These are phyloP conservation scores for Thelonectria blattea DNA, from an alignment of 2,329 filamentous ascomycete species.

Conservation along the genomic window DNA sequence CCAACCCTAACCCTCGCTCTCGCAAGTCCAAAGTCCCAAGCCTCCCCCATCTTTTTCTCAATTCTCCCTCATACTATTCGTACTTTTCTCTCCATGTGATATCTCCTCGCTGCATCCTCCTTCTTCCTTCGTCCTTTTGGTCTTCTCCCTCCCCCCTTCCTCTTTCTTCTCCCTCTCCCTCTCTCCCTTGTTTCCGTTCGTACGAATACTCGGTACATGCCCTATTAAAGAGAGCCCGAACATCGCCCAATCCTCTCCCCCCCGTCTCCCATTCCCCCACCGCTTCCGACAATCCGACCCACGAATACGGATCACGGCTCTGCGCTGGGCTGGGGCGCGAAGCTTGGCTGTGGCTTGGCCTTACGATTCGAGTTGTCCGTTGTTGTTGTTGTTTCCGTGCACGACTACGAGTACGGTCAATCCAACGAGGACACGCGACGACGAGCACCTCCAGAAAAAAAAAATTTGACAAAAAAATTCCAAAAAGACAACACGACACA, in stretches of 20 bases:
- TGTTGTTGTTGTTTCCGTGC: background rate
- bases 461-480: background rate
- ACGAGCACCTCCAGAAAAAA: background rate
- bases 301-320: constrained; percentile 26
- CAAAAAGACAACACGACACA: no score
- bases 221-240: background rate
- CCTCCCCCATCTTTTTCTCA: background rate
- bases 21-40: background rate
- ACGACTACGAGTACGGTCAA: constrained; percentile 8
- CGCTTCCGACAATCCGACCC: constrained; percentile 7
- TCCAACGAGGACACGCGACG: constrained; percentile 7
- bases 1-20: constrained; percentile 16
- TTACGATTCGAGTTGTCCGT: background rate
- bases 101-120: constrained; percentile 9
- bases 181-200: background rate
- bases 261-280: constrained; percentile 15
- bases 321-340: constrained; percentile 20
- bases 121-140: background rate
- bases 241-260: constrained; percentile 1
- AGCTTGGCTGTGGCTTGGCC: constrained; percentile 34
- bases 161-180: background rate
- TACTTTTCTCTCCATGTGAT: background rate
- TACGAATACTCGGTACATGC: no score
- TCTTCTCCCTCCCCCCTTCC: background rate
- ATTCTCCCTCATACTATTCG: background rate